Evolutionary conservation across 2,329 filamentous ascomycete genomes (phyloP).

Genomic region (Neonectria faginata): DNA sequence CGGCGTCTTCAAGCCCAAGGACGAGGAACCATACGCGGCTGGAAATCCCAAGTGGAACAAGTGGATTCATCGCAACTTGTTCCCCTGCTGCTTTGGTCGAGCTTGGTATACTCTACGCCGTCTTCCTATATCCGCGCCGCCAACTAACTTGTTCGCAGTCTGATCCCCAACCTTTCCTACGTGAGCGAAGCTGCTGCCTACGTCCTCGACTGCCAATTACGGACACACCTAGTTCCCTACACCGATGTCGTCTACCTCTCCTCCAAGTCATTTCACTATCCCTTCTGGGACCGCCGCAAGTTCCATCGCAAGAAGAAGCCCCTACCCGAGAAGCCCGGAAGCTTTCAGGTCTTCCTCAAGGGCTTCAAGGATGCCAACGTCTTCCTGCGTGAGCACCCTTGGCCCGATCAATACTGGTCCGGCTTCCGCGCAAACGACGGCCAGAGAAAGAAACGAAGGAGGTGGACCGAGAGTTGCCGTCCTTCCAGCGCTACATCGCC

Average conservation of each 20-base stretch:
- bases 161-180: constrained; percentile 97
- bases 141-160: constrained; percentile 55
- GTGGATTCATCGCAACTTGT: constrained; percentile 98
- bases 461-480: constrained; percentile 85
- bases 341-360: constrained; percentile 97
- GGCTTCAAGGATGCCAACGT: constrained; percentile 97
- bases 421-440: constrained; percentile 77
- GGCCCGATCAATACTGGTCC: constrained; percentile 87
- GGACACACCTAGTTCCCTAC: constrained; percentile 93
- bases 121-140: background rate
- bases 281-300: constrained; percentile 93
- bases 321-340: constrained; percentile 89
- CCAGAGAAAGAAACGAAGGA: constrained; percentile 68
- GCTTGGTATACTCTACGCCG: constrained; percentile 72
- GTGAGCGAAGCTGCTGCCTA: constrained; percentile 98
- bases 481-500: constrained; percentile 64
- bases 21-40: constrained; percentile 97
- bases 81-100: constrained; percentile 96
- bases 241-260: constrained; percentile 95
- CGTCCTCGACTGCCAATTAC: constrained; percentile 89
- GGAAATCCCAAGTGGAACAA: constrained; percentile 99
- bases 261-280: constrained; percentile 97
- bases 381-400: constrained; percentile 93
- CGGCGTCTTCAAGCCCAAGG: constrained; percentile 98
- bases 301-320: constrained; percentile 89